Conservation (phyloP, 352 stramenopile species). For the Halophytophthora polymorphica region DNA sequence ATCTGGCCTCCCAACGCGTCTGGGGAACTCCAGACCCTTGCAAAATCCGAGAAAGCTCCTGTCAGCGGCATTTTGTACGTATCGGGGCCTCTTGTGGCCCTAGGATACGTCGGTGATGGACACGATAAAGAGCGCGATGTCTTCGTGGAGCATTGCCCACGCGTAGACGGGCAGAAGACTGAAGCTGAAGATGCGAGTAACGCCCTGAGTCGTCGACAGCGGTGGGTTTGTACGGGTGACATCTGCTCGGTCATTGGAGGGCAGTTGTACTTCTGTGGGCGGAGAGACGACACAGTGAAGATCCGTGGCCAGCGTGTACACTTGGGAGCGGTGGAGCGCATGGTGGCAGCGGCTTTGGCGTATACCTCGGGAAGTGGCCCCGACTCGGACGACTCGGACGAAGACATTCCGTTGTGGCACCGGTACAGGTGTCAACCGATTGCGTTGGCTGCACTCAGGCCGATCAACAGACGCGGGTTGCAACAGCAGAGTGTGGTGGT, state of each 20-base stretch:
- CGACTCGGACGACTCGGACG: no score
- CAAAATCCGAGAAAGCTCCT: not conserved
- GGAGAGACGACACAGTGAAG: slow-evolving; percentile 49
- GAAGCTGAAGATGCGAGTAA: not conserved
- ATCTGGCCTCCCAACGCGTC: slow-evolving; percentile 13
- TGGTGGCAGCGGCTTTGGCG: slow-evolving; percentile 19
- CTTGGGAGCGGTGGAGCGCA: slow-evolving; percentile 46
- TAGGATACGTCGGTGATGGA: slow-evolving; percentile 27
- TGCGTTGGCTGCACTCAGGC: slow-evolving; percentile 18
- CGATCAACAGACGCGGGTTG: slow-evolving; percentile 11
- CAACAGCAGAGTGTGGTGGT: slow-evolving; percentile 19
- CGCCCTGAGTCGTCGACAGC: not conserved
- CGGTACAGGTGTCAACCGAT: slow-evolving; percentile 8
- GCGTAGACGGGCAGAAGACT: not conserved
- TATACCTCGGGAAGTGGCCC: no score
- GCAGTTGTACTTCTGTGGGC: slow-evolving; percentile 40
- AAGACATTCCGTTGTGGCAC: not conserved
- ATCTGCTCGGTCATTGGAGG: slow-evolving; percentile 28
- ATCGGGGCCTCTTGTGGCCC: slow-evolving; percentile 25
- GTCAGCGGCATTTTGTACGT: slow-evolving; percentile 35
- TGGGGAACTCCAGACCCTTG: not conserved
- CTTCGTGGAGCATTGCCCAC: slow-evolving; percentile 3
- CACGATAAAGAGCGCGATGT: not conserved
- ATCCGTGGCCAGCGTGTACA: slow-evolving; percentile 50
- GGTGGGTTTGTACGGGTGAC: slow-evolving; percentile 44